These are phyloP conservation scores for Immersiella caudata DNA, from an alignment of 495 filamentous ascomycete species.

Conservation along the genomic window DNA sequence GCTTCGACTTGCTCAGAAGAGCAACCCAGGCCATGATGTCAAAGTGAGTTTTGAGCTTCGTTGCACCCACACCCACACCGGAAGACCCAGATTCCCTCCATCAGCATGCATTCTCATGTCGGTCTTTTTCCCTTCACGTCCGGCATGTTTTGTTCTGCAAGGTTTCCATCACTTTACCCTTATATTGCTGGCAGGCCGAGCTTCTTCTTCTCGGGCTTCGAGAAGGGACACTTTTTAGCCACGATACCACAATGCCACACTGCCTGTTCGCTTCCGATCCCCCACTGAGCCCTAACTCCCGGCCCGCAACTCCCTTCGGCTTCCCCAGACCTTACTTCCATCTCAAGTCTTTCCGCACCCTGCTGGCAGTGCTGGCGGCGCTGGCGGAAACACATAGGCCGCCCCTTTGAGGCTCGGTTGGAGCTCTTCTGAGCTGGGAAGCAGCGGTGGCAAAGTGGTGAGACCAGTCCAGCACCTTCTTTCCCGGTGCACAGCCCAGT, in stretches of 20 bases:
- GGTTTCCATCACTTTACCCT: constrained; percentile 29
- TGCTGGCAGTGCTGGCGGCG: constrained; percentile 13
- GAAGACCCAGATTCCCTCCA: neutral
- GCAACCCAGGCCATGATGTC: constrained; percentile 62
- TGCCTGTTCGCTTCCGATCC: constrained; percentile 18
- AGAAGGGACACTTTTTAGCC: constrained; percentile 35
- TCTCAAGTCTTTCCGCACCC: neutral
- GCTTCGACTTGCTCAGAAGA: constrained; percentile 55
- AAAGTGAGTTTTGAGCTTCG: constrained; percentile 50
- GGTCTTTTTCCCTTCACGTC: constrained; percentile 2
- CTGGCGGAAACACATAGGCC: constrained; percentile 7
- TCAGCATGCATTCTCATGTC: neutral
- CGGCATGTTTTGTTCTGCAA: constrained; percentile 21
- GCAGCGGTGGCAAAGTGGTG: constrained; percentile 21
- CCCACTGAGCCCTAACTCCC: constrained; percentile 12
- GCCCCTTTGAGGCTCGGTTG: constrained; percentile 4
- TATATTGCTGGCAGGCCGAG: constrained; percentile 20
- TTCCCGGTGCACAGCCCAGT: constrained; percentile 15
- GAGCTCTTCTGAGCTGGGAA: neutral
- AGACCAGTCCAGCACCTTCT: constrained; percentile 7
- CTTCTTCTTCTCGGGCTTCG: constrained; percentile 31
- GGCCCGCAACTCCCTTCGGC: neutral
- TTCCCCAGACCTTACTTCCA: neutral
- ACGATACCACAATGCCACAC: constrained; percentile 24
- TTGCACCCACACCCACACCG: constrained; percentile 8